phyloP scores from a whole-genome alignment of 202 grass and related monocot species.

The Schoenoplectus triqueter region DNA sequence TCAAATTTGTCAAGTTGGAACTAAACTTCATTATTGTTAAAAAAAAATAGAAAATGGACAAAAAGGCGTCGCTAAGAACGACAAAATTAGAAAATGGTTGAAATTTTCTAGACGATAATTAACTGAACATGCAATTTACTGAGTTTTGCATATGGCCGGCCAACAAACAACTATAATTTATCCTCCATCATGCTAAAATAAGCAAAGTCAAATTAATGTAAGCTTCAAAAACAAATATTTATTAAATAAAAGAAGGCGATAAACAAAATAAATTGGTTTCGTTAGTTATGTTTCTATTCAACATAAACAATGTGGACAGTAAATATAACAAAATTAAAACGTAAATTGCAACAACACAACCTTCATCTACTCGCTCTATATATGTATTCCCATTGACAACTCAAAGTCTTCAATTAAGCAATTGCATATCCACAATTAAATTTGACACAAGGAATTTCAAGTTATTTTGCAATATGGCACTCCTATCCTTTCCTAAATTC shows the following conservation, averaged over 20 bases:
- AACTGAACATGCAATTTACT: conserved; percentile 2
- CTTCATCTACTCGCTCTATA: not conserved
- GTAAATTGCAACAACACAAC: not conserved
- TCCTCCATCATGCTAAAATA: not conserved
- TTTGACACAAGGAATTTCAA: not conserved
- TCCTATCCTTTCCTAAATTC: not conserved
- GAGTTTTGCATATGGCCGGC: not conserved
- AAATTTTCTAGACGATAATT: not conserved
- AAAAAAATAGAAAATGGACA: too few relatives aligned
- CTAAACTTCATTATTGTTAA: not conserved
- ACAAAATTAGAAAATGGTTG: not conserved
- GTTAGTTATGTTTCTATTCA: not conserved
- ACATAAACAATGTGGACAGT: not conserved
- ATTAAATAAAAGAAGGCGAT: not conserved
- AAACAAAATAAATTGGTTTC: not conserved
- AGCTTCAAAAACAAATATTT: not conserved
- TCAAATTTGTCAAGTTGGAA: not conserved
- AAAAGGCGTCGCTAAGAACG: not conserved
- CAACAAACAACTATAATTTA: not conserved
- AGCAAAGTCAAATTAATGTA: not conserved
- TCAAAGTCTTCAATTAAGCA: not conserved
- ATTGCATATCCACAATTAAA: not conserved
- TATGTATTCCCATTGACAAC: not conserved
- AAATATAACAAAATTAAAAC: not conserved
- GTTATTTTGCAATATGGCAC: not conserved